phyloP scores from a whole-genome alignment of 768 basidiomycete species.

The Atractiella rhizophila region DNA sequence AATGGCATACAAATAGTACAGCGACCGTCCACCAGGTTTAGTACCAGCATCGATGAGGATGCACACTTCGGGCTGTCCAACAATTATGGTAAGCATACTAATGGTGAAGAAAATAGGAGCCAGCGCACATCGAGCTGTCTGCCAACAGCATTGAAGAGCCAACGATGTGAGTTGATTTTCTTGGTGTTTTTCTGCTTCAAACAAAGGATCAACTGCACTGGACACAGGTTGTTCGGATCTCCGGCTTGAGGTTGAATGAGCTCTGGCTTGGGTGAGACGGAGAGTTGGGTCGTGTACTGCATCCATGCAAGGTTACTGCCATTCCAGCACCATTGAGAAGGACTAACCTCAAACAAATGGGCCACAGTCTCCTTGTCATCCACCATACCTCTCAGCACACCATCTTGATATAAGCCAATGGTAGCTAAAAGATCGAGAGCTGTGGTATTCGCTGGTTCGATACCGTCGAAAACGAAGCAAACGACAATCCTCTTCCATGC shows the following conservation, averaged over 20 bases:
- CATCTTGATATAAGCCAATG: slow-evolving; percentile 22
- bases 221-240: slow-evolving; percentile 68
- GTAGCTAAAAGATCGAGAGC: slow-evolving; percentile 21
- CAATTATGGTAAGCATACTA: too few species aligned
- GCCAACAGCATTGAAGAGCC: slow-evolving; percentile 83
- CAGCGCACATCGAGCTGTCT: slow-evolving; percentile 13
- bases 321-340: not conserved
- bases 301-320: not conserved
- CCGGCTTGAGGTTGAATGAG: slow-evolving; percentile 70
- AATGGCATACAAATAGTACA: slow-evolving; percentile 76
- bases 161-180: slow-evolving; percentile 88
- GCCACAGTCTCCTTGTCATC: slow-evolving; percentile 39
- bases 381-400: slow-evolving; percentile 17
- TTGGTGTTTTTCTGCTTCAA: slow-evolving; percentile 45
- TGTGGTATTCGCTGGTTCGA: too few species aligned
- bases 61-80: slow-evolving; percentile 83
- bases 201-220: slow-evolving; percentile 28
- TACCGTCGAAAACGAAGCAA: slow-evolving; percentile 50
- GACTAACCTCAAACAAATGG: slow-evolving; percentile 69
- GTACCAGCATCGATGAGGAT: slow-evolving; percentile 86
- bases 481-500: slow-evolving; percentile 56
- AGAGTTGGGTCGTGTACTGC: slow-evolving; percentile 92
- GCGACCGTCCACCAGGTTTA: slow-evolving; percentile 83
- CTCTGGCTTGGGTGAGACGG: slow-evolving; percentile 69
- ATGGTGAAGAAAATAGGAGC: too few species aligned